Evolutionary conservation across 2,329 filamentous ascomycete species (phyloP), one percentile per base, ranked within the genome.

Genomic region (Aspergillus hiratsukae): DNA sequence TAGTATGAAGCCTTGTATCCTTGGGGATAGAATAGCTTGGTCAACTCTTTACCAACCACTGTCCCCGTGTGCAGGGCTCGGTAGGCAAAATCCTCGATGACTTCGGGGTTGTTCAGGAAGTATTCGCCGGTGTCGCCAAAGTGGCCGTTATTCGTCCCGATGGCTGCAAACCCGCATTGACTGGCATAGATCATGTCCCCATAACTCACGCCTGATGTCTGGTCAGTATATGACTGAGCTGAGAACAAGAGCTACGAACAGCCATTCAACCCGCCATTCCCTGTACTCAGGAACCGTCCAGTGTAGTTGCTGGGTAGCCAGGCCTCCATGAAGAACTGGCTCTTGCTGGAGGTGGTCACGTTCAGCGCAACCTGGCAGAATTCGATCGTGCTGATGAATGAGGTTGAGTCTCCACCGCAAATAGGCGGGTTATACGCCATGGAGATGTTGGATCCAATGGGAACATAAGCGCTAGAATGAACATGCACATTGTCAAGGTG

Each of bases 141-240:
- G 49, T 81, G 79, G 2, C 79, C 79, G 23, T 78, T 80, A 55
- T 81, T 81, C 1, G 79, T 75, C 1, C 77, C 79, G 27, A 81
- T 73, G 0, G 73, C 69, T 1, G 78, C 73, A 53, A 81, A 81
- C 0, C 77, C 77, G 57, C 80, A 76, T 61, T 76, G 73, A 28
- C 76, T 74, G 58, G 80, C 75, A 76, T 19, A 43, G 17, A 9
- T 4, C 27, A 43, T 8, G 37, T 49, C 37, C 40, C 25, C 3
- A 3, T 29, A 19, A n/a, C n/a, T 2, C 7, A 7, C 3, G 6
- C n/a, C 28, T 19, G 23, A 3, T 14, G 8, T 19, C 3, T 28
- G 9, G 14, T 37, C 14, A 37, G 31, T 37, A 17, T 14, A 14
- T 37, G 31, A 37, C 31, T 5, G 14, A 17, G 31, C 17, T 37